Evolutionary conservation across 2,329 filamentous ascomycete genomes (phyloP).

Genomic region (Plenodomus lindquistii): DNA sequence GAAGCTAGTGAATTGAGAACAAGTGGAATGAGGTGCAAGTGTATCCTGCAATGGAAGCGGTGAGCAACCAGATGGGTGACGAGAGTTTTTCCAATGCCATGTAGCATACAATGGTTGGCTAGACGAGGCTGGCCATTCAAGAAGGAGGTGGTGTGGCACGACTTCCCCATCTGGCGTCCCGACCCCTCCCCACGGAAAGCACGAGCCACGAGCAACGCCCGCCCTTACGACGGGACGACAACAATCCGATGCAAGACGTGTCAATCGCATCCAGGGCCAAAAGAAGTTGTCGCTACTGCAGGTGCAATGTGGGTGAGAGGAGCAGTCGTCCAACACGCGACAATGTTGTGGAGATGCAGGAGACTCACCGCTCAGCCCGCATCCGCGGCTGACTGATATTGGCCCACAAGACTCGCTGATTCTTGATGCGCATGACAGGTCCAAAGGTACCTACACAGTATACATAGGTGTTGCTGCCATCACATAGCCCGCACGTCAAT

Average conservation of each 20-base stretch:
- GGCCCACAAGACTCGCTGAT: background rate
- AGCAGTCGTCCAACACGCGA: slow-evolving; percentile 1
- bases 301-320: slow-evolving; percentile 19
- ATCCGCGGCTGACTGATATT: background rate
- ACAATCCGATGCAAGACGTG: background rate
- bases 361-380: background rate
- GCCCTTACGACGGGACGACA: background rate
- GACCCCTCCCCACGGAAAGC: slow-evolving; percentile 5
- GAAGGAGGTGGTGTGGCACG: background rate
- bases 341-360: background rate
- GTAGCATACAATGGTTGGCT: no score
- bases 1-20: no score
- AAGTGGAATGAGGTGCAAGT: no score
- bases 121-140: background rate
- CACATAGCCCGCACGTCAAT: no score
- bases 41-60: no score
- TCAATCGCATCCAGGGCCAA: background rate
- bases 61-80: no score
- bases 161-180: background rate
- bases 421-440: background rate
- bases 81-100: no score
- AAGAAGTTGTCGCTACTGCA: slow-evolving; percentile 23
- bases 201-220: background rate
- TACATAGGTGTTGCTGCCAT: no score
- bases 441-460: no score